Percentiles rank a stretch among this genome's conserved stretches.
Evolutionary conservation across 2,329 filamentous ascomycete species (phyloP).

Genomic region (Talaromyces funiculosus): DNA sequence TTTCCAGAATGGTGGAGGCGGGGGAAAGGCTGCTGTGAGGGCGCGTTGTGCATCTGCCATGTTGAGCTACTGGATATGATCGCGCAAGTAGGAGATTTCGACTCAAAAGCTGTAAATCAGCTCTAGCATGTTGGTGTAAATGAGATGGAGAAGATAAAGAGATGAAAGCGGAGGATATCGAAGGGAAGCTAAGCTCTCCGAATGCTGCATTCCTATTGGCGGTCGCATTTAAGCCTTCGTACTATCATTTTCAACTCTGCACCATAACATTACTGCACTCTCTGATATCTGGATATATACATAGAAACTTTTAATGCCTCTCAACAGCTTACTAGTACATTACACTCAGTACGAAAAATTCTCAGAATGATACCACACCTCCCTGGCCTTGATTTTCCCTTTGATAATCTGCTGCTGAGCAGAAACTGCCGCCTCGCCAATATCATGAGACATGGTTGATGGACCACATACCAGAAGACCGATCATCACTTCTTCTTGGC

Average conservation of each 20-base stretch:
- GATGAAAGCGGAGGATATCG: background rate
- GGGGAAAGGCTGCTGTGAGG: conserved; percentile 66
- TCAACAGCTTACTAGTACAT: background rate
- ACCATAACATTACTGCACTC: background rate
- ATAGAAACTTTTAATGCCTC: background rate
- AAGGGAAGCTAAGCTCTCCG: background rate
- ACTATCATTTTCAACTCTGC: background rate
- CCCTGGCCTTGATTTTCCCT: conserved; percentile 21
- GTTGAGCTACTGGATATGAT: background rate
- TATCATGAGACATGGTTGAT: conserved; percentile 44
- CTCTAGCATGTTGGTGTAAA: background rate
- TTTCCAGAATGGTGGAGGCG: conserved; percentile 84
- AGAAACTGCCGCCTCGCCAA: conserved; percentile 43
- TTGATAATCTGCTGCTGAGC: conserved; percentile 36
- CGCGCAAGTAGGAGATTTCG: background rate
- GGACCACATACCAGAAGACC: conserved; percentile 42
- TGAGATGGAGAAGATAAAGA: background rate
- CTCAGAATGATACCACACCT: conserved; percentile 46
- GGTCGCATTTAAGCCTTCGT: background rate
- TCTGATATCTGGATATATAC: background rate
- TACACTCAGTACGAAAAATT: conserved; percentile 32
- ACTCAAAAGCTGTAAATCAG: background rate
- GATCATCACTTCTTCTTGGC: background rate
- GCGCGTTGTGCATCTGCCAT: conserved; percentile 58
- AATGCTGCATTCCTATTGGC: background rate